Percentiles rank a stretch among this genome's conserved stretches.
These are phyloP conservation scores for Trichoderma sp. DNA, from an alignment of 2,329 filamentous ascomycete genomes.

Conservation along the genomic window DNA sequence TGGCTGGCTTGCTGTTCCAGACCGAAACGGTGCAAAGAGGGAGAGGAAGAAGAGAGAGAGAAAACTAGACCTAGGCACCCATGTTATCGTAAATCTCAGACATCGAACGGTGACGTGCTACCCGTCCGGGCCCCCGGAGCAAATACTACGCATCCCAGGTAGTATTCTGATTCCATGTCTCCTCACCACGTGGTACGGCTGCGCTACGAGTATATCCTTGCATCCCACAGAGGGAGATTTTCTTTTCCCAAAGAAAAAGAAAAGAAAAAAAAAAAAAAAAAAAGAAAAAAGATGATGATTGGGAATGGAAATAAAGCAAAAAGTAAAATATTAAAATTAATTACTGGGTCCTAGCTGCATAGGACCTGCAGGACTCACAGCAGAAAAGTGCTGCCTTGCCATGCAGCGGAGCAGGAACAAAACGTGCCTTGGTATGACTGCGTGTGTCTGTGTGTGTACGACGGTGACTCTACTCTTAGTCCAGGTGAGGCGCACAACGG, in stretches of 20 bases:
- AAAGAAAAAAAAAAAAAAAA: not conserved
- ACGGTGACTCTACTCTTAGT: not conserved
- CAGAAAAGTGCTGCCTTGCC: constrained; percentile 2
- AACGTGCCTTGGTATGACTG: not conserved
- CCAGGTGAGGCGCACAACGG: constrained; percentile 9
- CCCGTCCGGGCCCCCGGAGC: too few species aligned
- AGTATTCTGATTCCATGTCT: not conserved
- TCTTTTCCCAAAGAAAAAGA: not conserved
- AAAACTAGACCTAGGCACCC: not conserved
- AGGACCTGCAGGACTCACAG: constrained; percentile 1
- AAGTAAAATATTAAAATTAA: not conserved
- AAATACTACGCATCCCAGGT: not conserved
- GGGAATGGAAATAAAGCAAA: too few species aligned
- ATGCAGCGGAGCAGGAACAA: not conserved
- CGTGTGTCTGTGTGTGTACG: not conserved
- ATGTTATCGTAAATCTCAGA: not conserved
- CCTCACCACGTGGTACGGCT: constrained; percentile 15
- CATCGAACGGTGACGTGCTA: not conserved
- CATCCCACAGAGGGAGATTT: not conserved
- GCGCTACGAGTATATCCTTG: not conserved
- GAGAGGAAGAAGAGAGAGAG: not conserved
- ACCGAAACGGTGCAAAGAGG: not conserved
- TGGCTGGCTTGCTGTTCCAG: constrained; percentile 8
- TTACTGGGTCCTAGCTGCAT: not conserved
- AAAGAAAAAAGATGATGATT: too few species aligned